phyloP scores from a whole-genome alignment of 2,329 filamentous ascomycete genomes.

The Didymellaceae sp. region DNA sequence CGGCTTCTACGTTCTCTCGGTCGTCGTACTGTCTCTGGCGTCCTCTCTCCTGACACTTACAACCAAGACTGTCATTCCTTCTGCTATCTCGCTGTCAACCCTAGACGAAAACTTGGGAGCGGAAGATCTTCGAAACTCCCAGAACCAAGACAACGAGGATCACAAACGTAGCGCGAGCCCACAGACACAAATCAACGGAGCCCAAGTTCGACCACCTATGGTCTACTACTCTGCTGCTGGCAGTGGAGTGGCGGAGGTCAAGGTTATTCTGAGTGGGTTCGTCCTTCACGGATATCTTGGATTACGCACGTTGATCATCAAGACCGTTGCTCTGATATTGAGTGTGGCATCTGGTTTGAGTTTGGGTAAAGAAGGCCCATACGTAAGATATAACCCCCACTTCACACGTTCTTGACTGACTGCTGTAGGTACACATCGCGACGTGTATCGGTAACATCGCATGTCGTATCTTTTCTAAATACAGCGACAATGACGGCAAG shows the following conservation, averaged over 20 bases:
- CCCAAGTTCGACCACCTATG: constrained; percentile 68
- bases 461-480: constrained; percentile 92
- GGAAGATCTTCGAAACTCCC: constrained; percentile 43
- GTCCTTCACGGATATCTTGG: constrained; percentile 96
- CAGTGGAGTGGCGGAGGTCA: constrained; percentile 95
- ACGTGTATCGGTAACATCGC: constrained; percentile 95
- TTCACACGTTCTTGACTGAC: neutral
- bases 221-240: constrained; percentile 95
- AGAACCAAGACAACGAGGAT: constrained; percentile 54
- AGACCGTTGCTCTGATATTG: constrained; percentile 80
- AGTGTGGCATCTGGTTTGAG: constrained; percentile 93
- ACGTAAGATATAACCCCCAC: neutral
- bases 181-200: constrained; percentile 49
- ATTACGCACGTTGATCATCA: constrained; percentile 83
- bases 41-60: constrained; percentile 82
- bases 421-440: constrained; percentile 89
- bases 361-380: constrained; percentile 77
- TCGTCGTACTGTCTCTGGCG: constrained; percentile 70
- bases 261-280: constrained; percentile 97
- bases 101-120: constrained; percentile 92
- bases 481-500: constrained; percentile 92
- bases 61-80: constrained; percentile 94
- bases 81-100: constrained; percentile 82
- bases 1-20: constrained; percentile 73
- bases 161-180: constrained; percentile 51